Conservation (phyloP, 495 filamentous ascomycete species). For the Neurospora sublineolata region DNA sequence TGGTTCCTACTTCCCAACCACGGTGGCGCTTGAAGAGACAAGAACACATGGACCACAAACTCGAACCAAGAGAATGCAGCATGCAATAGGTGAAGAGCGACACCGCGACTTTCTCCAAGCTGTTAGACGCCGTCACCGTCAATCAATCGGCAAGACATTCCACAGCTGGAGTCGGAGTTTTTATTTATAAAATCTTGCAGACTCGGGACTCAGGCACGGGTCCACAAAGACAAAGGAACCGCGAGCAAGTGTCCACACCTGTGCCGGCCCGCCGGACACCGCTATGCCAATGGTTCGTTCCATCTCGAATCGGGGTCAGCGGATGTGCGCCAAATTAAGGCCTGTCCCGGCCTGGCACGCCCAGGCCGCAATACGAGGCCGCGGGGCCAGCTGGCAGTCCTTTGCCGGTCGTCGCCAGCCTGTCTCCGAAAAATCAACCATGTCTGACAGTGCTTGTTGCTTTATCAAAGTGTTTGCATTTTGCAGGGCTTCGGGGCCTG, state of each 20-base stretch:
- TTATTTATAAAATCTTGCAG: not conserved
- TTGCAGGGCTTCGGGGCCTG: not conserved
- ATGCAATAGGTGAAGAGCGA: not conserved
- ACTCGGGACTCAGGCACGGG: not conserved
- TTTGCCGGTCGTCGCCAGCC: not conserved
- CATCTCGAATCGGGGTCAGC: not conserved
- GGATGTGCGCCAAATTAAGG: not conserved
- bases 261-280: not conserved
- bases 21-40: not conserved
- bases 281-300: not conserved
- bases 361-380: not conserved
- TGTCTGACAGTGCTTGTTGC: not conserved
- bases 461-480: not conserved
- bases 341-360: not conserved
- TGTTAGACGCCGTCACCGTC: not conserved
- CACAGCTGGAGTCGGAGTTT: not conserved
- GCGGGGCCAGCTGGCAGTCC: not conserved
- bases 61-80: not conserved
- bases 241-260: not conserved
- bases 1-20: not conserved
- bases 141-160: not conserved
- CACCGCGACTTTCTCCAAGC: not conserved
- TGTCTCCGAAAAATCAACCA: not conserved
- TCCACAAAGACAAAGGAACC: not conserved
- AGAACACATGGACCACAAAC: not conserved